Evolutionary conservation across 768 basidiomycete genomes (phyloP).

Genomic region (Auricularia sp.): DNA sequence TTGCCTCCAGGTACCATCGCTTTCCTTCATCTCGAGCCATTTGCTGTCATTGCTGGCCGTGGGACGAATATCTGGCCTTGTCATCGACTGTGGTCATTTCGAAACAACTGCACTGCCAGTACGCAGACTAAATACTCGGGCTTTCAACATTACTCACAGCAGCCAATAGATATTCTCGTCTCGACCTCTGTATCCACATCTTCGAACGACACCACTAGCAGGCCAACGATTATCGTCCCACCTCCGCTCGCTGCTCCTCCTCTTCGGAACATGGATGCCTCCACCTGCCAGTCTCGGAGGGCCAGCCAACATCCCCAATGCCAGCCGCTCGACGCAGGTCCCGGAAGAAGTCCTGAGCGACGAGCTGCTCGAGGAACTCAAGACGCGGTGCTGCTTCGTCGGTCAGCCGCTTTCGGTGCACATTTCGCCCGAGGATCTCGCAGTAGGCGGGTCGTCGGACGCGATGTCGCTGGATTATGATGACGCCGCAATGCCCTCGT

Average conservation of each 20-base stretch:
- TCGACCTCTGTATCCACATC: constrained; percentile 72
- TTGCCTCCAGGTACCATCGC: constrained; percentile 66
- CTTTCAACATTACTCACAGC: not conserved
- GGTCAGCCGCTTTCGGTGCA: constrained; percentile 39
- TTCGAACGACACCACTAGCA: constrained; percentile 79
- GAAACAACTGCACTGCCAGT: constrained; percentile 87
- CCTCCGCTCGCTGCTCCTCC: constrained; percentile 67
- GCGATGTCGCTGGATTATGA: constrained; percentile 23
- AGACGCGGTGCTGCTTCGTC: constrained; percentile 85
- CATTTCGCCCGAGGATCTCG: not conserved
- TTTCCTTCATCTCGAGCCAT: constrained; percentile 88
- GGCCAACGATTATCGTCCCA: constrained; percentile 75
- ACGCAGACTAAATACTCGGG: constrained; percentile 18
- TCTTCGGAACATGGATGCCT: constrained; percentile 79
- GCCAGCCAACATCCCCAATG: constrained; percentile 49
- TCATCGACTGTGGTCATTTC: constrained; percentile 85
- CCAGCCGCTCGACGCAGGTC: constrained; percentile 55
- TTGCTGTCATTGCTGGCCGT: constrained; percentile 75
- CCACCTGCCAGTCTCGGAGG: constrained; percentile 65
- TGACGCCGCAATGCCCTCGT: constrained; percentile 45
- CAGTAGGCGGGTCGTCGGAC: constrained; percentile 7
- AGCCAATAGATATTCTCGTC: constrained; percentile 71
- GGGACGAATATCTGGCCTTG: constrained; percentile 87
- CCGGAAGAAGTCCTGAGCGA: constrained; percentile 76
- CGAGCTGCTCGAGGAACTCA: constrained; percentile 77